phyloP scores from a whole-genome alignment of 768 basidiomycete species.

The Boletus coccyginus region DNA sequence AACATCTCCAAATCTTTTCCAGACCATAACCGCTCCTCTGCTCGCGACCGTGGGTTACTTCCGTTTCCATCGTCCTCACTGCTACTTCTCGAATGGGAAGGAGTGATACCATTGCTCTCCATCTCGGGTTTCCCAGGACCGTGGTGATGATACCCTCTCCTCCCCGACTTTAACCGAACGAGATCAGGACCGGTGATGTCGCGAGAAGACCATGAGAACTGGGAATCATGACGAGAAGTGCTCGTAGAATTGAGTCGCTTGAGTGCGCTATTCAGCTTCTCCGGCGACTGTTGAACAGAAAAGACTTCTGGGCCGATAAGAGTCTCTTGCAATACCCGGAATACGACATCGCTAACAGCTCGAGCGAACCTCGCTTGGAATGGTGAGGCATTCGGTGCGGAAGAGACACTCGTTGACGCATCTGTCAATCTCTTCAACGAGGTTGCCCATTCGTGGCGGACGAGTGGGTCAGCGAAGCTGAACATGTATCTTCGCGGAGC shows the following conservation, averaged over 20 bases:
- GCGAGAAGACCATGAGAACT: slow-evolving; percentile 26
- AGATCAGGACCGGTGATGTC: slow-evolving; percentile 35
- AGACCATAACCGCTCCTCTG: slow-evolving; percentile 61
- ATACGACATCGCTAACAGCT: slow-evolving; percentile 73
- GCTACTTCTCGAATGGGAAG: slow-evolving; percentile 25
- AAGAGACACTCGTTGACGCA: slow-evolving; percentile 31
- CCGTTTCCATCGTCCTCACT: slow-evolving; percentile 32
- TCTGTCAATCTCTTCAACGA: slow-evolving; percentile 70
- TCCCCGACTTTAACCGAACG: slow-evolving; percentile 66
- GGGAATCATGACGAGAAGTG: slow-evolving; percentile 17
- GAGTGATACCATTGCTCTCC: slow-evolving; percentile 36
- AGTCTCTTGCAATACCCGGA: slow-evolving; percentile 83
- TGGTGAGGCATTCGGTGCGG: slow-evolving; percentile 31
- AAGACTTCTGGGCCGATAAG: slow-evolving; percentile 48
- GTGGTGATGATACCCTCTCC: slow-evolving; percentile 62
- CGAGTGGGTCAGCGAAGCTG: slow-evolving; percentile 78
- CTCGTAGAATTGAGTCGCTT: slow-evolving; percentile 29
- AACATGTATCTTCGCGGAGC: slow-evolving; percentile 90
- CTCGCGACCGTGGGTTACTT: slow-evolving; percentile 34
- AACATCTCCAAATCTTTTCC: slow-evolving; percentile 81
- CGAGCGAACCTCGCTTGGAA: slow-evolving; percentile 48
- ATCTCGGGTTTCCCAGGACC: slow-evolving; percentile 64
- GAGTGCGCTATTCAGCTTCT: slow-evolving; percentile 34
- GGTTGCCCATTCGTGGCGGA: slow-evolving; percentile 71
- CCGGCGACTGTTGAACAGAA: slow-evolving; percentile 19